Evolutionary conservation across 306 rosid species (phyloP).

Genomic region (Quercus engelmannii): DNA sequence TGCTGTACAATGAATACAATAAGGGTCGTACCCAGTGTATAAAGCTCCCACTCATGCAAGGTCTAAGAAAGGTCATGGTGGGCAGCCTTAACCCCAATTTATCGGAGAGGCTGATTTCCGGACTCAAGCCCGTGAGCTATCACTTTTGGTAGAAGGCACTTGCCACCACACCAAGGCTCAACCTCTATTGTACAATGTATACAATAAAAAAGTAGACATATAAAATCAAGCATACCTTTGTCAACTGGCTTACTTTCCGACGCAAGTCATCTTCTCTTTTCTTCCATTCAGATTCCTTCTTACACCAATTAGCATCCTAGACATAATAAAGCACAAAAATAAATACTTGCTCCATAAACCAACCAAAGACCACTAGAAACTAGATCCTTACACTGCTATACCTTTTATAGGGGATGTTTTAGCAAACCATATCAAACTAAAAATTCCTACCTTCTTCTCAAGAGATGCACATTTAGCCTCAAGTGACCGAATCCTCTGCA

Average conservation of each 20-base stretch:
- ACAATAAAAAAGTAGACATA: background rate
- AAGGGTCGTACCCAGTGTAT: too few relatives aligned
- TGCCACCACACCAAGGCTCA: background rate
- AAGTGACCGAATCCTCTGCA: conserved; percentile 64
- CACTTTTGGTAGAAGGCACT: too few relatives aligned
- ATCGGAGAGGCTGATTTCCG: too few relatives aligned
- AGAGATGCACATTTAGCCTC: conserved; percentile 67
- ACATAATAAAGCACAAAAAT: background rate
- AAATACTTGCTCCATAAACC: conserved; percentile 6
- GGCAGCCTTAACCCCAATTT: too few relatives aligned
- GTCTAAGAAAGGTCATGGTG: too few relatives aligned
- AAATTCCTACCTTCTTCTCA: conserved; percentile 56
- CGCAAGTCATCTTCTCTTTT: conserved; percentile 40
- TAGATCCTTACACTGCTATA: conserved; percentile 4
- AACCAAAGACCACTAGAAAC: conserved; percentile 8
- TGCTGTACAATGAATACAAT: background rate
- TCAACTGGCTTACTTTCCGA: conserved; percentile 37
- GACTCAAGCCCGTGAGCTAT: too few relatives aligned
- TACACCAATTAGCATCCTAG: conserved; percentile 58
- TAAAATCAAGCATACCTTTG: conserved; percentile 38
- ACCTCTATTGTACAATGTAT: background rate
- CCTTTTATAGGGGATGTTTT: background rate
- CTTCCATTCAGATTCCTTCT: conserved; percentile 59
- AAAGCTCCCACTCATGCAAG: too few relatives aligned
- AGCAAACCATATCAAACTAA: background rate